phyloP scores from a whole-genome alignment of 768 basidiomycete species.

The Calocera cornea region DNA sequence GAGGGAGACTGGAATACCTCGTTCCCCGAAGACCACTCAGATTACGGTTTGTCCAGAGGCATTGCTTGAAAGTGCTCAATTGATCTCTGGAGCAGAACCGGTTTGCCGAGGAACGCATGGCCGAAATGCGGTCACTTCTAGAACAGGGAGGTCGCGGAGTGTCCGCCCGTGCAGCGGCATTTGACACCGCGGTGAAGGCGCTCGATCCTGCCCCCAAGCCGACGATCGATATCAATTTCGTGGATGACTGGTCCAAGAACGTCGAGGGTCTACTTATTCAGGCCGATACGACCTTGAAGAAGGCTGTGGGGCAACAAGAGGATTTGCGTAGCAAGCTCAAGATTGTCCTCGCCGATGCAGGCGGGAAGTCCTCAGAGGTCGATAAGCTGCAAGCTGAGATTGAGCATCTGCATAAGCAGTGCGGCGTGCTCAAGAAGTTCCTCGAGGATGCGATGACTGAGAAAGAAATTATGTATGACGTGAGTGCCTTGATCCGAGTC shows the following conservation, averaged over 20 bases:
- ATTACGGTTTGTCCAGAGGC: slow-evolving; percentile 20
- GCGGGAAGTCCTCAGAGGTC: slow-evolving; percentile 47
- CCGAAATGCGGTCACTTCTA: slow-evolving; percentile 72
- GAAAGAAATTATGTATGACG: slow-evolving; percentile 89
- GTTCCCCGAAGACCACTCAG: slow-evolving; percentile 24
- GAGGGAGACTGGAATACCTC: slow-evolving; percentile 19
- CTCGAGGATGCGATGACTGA: slow-evolving; percentile 66
- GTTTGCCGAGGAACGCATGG: slow-evolving; percentile 63
- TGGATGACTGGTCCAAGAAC: slow-evolving; percentile 31
- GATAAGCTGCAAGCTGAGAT: slow-evolving; percentile 52
- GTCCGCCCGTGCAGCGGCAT: slow-evolving; percentile 16
- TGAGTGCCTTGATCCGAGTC: slow-evolving; percentile 23
- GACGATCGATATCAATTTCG: background rate
- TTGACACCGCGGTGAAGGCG: background rate
- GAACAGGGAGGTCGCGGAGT: slow-evolving; percentile 42
- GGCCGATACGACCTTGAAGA: slow-evolving; percentile 42
- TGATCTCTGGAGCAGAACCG: slow-evolving; percentile 36
- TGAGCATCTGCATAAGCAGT: slow-evolving; percentile 49
- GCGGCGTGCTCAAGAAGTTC: slow-evolving; percentile 64
- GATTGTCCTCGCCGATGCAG: slow-evolving; percentile 31
- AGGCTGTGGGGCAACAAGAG: slow-evolving; percentile 42
- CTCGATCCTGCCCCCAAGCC: background rate
- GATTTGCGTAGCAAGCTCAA: slow-evolving; percentile 39
- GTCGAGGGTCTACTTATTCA: slow-evolving; percentile 44
- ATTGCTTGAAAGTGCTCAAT: slow-evolving; percentile 20